Conservation (phyloP, 768 basidiomycete species). For the Boletus subparvulus region DNA sequence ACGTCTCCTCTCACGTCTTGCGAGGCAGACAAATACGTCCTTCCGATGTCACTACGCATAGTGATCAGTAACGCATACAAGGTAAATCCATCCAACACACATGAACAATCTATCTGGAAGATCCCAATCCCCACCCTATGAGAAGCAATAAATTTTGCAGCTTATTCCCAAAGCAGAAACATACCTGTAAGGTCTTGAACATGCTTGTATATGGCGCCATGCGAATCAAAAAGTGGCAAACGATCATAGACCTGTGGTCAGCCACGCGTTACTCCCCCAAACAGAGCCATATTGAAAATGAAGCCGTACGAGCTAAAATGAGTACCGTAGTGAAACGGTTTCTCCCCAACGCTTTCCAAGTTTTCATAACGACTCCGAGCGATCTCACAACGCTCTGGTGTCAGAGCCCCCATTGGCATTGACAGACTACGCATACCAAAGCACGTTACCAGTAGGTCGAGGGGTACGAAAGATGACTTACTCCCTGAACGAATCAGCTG, state of each 20-base stretch:
- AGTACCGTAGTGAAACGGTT: constrained; percentile 91
- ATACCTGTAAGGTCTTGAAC: constrained; percentile 83
- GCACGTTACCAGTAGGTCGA: background rate
- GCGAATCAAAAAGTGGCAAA: constrained; percentile 91
- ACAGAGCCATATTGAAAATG: background rate
- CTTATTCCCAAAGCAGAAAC: constrained; percentile 3
- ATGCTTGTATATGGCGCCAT: constrained; percentile 89
- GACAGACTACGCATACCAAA: constrained; percentile 52
- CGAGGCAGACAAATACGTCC: constrained; percentile 83
- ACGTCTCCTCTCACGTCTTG: constrained; percentile 88
- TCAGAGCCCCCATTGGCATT: constrained; percentile 90
- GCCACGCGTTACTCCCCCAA: constrained; percentile 1
- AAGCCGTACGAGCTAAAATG: constrained; percentile 74
- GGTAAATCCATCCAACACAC: constrained; percentile 34
- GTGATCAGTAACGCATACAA: constrained; percentile 7
- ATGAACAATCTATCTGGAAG: constrained; percentile 83
- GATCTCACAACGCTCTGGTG: constrained; percentile 67
- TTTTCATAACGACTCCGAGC: constrained; percentile 74
- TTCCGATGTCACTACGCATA: constrained; percentile 60
- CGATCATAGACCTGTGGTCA: constrained; percentile 73
- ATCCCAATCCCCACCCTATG: constrained; percentile 92
- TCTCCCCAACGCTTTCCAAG: constrained; percentile 76
- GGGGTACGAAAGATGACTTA: constrained; percentile 35
- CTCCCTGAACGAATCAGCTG: constrained; percentile 70
- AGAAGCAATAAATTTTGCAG: background rate